Conservation (phyloP, 2,329 filamentous ascomycete species). For the Trichoderma koningiopsis region DNA sequence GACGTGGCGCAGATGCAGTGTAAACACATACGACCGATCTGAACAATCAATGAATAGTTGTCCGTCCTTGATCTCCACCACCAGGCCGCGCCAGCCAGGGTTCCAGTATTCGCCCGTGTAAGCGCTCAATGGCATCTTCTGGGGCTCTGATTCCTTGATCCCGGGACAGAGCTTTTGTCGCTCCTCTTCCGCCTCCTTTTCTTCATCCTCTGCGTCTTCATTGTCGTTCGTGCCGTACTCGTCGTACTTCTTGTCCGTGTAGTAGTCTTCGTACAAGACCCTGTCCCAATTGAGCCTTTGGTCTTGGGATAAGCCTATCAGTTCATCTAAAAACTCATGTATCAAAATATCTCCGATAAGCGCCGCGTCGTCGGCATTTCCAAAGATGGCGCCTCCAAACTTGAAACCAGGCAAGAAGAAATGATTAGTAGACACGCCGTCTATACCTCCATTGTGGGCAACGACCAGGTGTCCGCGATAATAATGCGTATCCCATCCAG, state of each 20-base stretch:
- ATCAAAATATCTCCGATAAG: slow-evolving; percentile 28
- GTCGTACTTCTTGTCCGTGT: background rate
- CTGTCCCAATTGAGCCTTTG: background rate
- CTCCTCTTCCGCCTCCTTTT: background rate
- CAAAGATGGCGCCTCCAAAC: slow-evolving; percentile 34
- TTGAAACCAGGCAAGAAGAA: slow-evolving; percentile 34
- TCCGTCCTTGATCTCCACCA: slow-evolving; percentile 28
- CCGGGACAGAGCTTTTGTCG: background rate
- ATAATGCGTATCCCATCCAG: slow-evolving; percentile 32
- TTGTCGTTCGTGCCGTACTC: background rate
- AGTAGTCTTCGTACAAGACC: background rate
- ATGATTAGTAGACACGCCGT: slow-evolving; percentile 34
- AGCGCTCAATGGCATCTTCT: slow-evolving; percentile 20
- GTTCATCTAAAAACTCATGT: slow-evolving; percentile 31
- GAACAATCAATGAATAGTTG: slow-evolving; percentile 33
- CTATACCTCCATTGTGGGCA: slow-evolving; percentile 32
- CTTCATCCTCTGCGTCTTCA: background rate
- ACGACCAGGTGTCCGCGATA: slow-evolving; percentile 32
- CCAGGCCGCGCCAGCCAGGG: slow-evolving; percentile 34
- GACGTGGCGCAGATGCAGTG: slow-evolving; percentile 29
- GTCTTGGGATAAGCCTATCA: slow-evolving; percentile 12
- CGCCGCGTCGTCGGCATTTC: slow-evolving; percentile 31
- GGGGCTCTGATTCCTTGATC: slow-evolving; percentile 2
- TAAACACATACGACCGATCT: slow-evolving; percentile 36
- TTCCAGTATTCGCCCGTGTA: slow-evolving; percentile 34